Evolutionary conservation across 164 flowering plant species (phyloP), one percentile per base, ranked within the genome.

Genomic region (Chimonanthus praecox): DNA sequence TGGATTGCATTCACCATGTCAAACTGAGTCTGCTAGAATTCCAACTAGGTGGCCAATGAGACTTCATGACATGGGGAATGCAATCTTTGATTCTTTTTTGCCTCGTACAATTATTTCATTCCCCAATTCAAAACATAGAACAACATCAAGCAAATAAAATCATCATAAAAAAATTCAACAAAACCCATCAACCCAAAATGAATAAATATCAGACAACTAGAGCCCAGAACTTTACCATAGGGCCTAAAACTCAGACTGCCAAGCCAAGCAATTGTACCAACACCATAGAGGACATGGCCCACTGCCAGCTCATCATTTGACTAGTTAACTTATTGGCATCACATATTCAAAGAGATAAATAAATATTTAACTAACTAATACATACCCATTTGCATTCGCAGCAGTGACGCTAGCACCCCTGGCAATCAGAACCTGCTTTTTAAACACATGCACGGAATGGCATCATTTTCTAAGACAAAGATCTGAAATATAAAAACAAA

Each of bases 381-480:
- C 87, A 76, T 85, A 94, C 98, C 97, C 92, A 72, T 91, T 89
- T 33, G 88, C 88, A 83, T 94, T 94, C 86, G 85, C 86, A 77
- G 90, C 83, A 45, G 84, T 82, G 64, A 92, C 78, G 81, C 86
- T 82, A 49, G 98, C 92, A 70, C 97, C 95, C 68, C 81, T 84
- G 60, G 95, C 86, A 62, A 94, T 85, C 84, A 94, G 79, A 69
- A 90, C 73, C 98, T 94, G 87, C 43, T 16, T 47, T 44, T 21
- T 65, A 15, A 66, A 66, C n/a, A 68, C 2, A 20, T 21, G 48
- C 10, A 73, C 47, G 66, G 20, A 58, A 33, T 33, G 11, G 33
- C 21, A 4, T 8, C 21, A 18, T 58, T 70, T 61, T 21, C 11
- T 67, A 44, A n/a, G 62, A 43, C 16, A 7, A 33, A 45, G 46